phyloP scores from a whole-genome alignment of 2,329 filamentous ascomycete species.

The Diaporthe vaccinii region DNA sequence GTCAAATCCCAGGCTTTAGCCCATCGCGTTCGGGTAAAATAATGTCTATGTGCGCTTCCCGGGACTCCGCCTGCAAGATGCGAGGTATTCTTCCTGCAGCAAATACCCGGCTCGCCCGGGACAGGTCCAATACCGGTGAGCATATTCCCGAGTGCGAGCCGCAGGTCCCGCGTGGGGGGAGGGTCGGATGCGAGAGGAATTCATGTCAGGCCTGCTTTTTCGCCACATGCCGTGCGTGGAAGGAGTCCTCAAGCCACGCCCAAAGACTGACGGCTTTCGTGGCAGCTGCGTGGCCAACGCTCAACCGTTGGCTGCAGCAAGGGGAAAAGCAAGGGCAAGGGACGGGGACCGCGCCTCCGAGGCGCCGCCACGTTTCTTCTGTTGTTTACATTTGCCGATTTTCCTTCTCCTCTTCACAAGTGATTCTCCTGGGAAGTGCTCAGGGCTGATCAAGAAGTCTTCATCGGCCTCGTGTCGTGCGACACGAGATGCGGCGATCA shows the following conservation, averaged over 20 bases:
- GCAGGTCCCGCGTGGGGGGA: background rate
- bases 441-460: background rate
- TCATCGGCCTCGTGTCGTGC: constrained; percentile 14
- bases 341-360: background rate
- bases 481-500: constrained; percentile 12
- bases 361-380: background rate
- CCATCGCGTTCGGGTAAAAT: background rate
- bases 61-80: background rate
- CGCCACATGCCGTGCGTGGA: background rate
- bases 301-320: constrained; percentile 17
- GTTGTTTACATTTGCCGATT: background rate
- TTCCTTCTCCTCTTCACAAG: background rate
- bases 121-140: constrained; percentile 16
- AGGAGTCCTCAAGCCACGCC: background rate
- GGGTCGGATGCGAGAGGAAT: background rate
- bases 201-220: background rate
- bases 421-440: background rate
- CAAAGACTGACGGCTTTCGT: background rate
- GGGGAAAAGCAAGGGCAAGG: background rate
- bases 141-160: background rate
- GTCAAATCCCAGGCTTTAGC: background rate
- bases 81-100: background rate
- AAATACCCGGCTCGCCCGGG: background rate
- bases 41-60: background rate
- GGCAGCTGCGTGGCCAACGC: constrained; percentile 24